Evolutionary conservation across 768 basidiomycete genomes (phyloP).

Genomic region (Lactarius quietus): DNA sequence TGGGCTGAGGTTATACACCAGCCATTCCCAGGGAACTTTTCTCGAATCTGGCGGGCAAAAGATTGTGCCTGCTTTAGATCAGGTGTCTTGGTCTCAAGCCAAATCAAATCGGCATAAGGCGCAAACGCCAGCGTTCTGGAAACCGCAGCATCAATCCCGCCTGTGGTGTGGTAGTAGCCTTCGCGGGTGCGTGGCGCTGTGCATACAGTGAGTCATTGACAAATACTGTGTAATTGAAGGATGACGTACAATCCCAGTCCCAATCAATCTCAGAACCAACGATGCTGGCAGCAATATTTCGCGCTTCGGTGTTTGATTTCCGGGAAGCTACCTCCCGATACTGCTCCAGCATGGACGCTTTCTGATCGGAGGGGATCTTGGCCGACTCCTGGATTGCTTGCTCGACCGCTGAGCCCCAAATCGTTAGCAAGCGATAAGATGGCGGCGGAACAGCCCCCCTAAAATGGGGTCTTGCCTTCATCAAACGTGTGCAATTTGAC

Average conservation of each 20-base stretch:
- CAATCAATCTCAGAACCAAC: constrained; percentile 70
- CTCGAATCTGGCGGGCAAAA: constrained; percentile 74
- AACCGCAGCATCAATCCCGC: constrained; percentile 78
- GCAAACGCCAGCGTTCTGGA: constrained; percentile 77
- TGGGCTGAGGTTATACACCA: constrained; percentile 92
- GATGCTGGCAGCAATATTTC: constrained; percentile 69
- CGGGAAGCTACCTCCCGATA: constrained; percentile 58
- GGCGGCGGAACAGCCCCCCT: neutral
- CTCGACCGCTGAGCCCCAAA: constrained; percentile 48
- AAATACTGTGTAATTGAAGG: neutral
- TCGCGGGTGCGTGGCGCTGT: constrained; percentile 83
- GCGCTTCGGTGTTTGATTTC: constrained; percentile 70
- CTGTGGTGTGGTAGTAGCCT: constrained; percentile 86
- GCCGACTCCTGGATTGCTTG: constrained; percentile 49
- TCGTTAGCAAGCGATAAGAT: constrained; percentile 8
- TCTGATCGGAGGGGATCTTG: constrained; percentile 41
- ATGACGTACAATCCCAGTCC: constrained; percentile 81
- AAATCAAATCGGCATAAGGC: constrained; percentile 84
- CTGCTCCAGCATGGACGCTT: constrained; percentile 50
- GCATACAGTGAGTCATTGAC: neutral
- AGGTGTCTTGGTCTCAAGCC: constrained; percentile 92
- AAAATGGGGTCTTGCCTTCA: constrained; percentile 50
- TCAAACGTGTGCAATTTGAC: constrained; percentile 81
- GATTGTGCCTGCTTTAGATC: constrained; percentile 73
- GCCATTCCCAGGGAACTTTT: constrained; percentile 72